Conservation (phyloP, 1,139 yeast species). For the Candida pseudoviswanathii region DNA sequence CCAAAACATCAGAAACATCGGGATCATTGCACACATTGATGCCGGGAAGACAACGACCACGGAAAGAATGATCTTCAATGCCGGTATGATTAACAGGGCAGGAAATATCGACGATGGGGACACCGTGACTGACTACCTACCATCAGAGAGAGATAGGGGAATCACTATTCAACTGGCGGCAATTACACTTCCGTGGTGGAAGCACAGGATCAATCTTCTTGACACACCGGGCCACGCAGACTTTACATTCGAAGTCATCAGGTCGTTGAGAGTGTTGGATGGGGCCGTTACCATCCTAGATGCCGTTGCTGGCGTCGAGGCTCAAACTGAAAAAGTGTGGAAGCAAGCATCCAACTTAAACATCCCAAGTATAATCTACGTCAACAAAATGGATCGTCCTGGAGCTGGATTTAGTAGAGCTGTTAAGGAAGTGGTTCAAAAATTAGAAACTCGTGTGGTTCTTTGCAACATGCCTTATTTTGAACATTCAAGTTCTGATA, state of each 20-base stretch:
- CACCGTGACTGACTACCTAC: slow-evolving; percentile 90
- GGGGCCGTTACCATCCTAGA: slow-evolving; percentile 93
- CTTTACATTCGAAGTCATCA: slow-evolving; percentile 89
- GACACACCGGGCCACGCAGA: slow-evolving; percentile 99
- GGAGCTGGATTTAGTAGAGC: slow-evolving; percentile 96
- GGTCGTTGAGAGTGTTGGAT: slow-evolving; percentile 87
- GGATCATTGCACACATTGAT: slow-evolving; percentile 84
- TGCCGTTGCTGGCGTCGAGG: slow-evolving; percentile 97
- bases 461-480: slow-evolving; percentile 81
- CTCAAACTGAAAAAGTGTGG: slow-evolving; percentile 98
- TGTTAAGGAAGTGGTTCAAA: slow-evolving; percentile 79
- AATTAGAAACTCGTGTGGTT: slow-evolving; percentile 73
- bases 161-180: slow-evolving; percentile 98
- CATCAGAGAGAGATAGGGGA: slow-evolving; percentile 90
- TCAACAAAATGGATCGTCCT: slow-evolving; percentile 94
- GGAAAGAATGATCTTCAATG: slow-evolving; percentile 86
- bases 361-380: slow-evolving; percentile 76
- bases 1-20: slow-evolving; percentile 60
- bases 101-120: slow-evolving; percentile 98
- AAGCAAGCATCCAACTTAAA: slow-evolving; percentile 69
- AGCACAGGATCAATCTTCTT: slow-evolving; percentile 74
- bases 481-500: slow-evolving; percentile 39
- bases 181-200: slow-evolving; percentile 85
- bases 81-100: slow-evolving; percentile 77
- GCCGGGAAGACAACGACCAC: slow-evolving; percentile 93